Conservation (phyloP, 1,139 yeast species). For the Pichia sp. region DNA sequence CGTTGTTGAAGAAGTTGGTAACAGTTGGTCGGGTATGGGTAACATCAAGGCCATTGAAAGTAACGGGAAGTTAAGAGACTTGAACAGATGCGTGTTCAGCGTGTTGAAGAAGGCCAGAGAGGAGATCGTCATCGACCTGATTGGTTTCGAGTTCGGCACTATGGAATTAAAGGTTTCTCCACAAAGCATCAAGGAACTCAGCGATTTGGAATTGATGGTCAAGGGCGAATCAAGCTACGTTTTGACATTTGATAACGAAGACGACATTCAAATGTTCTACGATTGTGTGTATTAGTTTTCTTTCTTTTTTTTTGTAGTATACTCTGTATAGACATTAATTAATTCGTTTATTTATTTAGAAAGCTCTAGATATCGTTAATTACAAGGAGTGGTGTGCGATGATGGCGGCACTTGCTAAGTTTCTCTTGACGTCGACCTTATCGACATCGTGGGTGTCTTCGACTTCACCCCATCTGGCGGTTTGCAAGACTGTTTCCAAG, state of each 20-base stretch:
- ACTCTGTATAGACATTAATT: no score
- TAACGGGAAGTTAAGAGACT: constrained; percentile 12
- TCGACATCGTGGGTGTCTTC: constrained; percentile 98
- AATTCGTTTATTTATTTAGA: background rate
- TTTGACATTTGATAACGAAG: constrained; percentile 18
- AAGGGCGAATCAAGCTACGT: constrained; percentile 18
- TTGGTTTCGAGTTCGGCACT: constrained; percentile 22
- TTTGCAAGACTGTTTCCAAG: constrained; percentile 81
- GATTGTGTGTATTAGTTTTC: constrained; percentile 11
- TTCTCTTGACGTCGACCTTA: constrained; percentile 82
- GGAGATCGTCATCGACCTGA: constrained; percentile 12
- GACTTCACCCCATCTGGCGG: constrained; percentile 95
- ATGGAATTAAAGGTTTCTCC: constrained; percentile 8
- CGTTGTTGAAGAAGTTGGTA: constrained; percentile 1
- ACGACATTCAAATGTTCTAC: constrained; percentile 14
- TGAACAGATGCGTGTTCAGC: constrained; percentile 19
- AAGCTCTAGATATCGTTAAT: no score
- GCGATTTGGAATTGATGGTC: constrained; percentile 12
- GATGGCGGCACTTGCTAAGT: constrained; percentile 78
- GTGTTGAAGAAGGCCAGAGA: background rate
- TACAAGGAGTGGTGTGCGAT: constrained; percentile 38
- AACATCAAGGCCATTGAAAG: constrained; percentile 6
- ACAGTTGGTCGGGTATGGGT: constrained; percentile 20
- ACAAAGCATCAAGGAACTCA: constrained; percentile 13
- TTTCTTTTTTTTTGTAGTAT: background rate